A percentile compares a stretch with the other conserved stretches of the same genome.
Evolutionary conservation across 2,329 filamentous ascomycete species (phyloP).

Genomic region (Drechslerella dactyloides): DNA sequence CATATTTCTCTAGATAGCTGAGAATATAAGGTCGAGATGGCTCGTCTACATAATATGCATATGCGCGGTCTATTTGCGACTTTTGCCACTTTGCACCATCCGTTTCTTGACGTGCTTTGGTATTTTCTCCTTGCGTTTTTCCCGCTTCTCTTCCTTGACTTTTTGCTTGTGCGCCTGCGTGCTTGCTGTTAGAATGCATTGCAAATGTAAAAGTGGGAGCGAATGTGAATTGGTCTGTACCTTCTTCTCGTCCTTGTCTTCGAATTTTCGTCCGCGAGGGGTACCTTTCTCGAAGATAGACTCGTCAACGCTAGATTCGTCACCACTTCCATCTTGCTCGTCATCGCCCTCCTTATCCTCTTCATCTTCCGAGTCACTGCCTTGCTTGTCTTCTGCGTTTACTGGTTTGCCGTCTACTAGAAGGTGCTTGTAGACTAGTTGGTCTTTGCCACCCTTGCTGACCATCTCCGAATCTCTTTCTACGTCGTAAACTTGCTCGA

Average conservation of each 20-base stretch:
- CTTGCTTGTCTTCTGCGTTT: constrained; percentile 19
- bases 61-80: constrained; percentile 65
- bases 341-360: constrained; percentile 28
- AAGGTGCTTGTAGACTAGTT: constrained; percentile 84
- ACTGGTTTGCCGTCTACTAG: constrained; percentile 69
- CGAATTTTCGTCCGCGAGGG: constrained; percentile 81
- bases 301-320: constrained; percentile 32
- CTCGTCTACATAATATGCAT: background rate
- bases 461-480: constrained; percentile 86
- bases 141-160: constrained; percentile 93
- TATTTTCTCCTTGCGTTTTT: constrained; percentile 93
- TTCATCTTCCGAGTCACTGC: constrained; percentile 8
- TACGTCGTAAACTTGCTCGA: constrained; percentile 95
- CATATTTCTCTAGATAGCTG: constrained; percentile 10
- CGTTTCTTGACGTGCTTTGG: constrained; percentile 96
- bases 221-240: no score
- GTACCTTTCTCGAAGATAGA: constrained; percentile 61
- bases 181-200: constrained; percentile 35
- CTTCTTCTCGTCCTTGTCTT: constrained; percentile 90
- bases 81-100: constrained; percentile 67
- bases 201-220: constrained; percentile 10
- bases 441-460: constrained; percentile 72
- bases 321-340: constrained; percentile 16
- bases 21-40: no score
- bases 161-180: constrained; percentile 76